A percentile compares a stretch with the other conserved stretches of the same genome.
Evolutionary conservation across 768 basidiomycete genomes (phyloP).

Genomic region (Macrocybe gigantea): DNA sequence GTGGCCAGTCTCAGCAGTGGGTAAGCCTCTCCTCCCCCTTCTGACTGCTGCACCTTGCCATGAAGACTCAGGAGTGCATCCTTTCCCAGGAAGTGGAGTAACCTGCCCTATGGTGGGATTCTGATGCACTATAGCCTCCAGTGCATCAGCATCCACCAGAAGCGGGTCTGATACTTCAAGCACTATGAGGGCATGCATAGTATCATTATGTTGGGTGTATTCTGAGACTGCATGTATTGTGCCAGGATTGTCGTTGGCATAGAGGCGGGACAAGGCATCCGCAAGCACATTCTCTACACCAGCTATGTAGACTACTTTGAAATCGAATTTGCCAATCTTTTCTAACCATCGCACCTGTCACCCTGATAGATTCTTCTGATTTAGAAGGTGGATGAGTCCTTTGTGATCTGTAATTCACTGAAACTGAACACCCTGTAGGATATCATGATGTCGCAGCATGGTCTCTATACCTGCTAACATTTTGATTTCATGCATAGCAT

Average conservation of each 20-base stretch:
- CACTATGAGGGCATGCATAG: no score
- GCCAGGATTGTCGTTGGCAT: slow-evolving; percentile 3
- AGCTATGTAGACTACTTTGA: slow-evolving; percentile 5
- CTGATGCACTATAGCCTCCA: no score
- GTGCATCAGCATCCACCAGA: no score
- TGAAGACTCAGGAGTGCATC: no score
- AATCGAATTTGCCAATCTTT: slow-evolving; percentile 8
- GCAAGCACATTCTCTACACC: slow-evolving; percentile 12
- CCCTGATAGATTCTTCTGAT: slow-evolving; percentile 6
- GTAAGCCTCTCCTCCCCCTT: no score
- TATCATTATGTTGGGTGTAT: slow-evolving; percentile 7
- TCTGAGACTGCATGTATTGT: slow-evolving; percentile 6
- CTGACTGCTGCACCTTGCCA: no score
- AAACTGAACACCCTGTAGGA: slow-evolving; percentile 7
- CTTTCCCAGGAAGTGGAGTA: no score
- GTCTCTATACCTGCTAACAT: slow-evolving; percentile 8
- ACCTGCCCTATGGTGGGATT: no score
- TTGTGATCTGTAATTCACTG: slow-evolving; percentile 8
- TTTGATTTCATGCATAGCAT: slow-evolving; percentile 21
- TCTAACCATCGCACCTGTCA: slow-evolving; percentile 11
- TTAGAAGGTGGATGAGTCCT: slow-evolving; percentile 5
- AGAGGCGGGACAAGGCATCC: slow-evolving; percentile 24
- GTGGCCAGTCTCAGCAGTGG: no score
- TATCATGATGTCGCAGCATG: slow-evolving; percentile 7
- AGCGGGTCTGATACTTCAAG: no score